A percentile compares a stretch with the other conserved stretches of the same genome.
Conservation (phyloP, 2,329 filamentous ascomycete species). For the Gnomoniopsis smithogilvyi region DNA sequence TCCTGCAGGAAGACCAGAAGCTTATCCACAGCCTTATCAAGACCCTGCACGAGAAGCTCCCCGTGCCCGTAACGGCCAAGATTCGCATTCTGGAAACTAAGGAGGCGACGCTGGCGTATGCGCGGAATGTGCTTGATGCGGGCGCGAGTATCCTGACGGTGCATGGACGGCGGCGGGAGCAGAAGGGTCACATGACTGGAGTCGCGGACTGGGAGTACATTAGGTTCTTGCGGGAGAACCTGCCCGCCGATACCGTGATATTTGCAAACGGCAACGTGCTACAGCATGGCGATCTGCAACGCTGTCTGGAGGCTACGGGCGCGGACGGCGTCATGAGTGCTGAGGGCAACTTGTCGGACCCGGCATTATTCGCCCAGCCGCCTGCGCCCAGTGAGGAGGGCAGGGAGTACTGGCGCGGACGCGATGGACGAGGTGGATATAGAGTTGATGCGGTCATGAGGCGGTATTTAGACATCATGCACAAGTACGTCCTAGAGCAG, state of each 20-base stretch:
- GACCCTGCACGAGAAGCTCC: slow-evolving; percentile 72
- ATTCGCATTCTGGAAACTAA: slow-evolving; percentile 85
- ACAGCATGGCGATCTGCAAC: slow-evolving; percentile 71
- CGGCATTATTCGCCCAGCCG: slow-evolving; percentile 73
- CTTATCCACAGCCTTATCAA: slow-evolving; percentile 80
- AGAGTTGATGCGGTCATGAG: slow-evolving; percentile 84
- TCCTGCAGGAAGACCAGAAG: slow-evolving; percentile 88
- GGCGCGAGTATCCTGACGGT: slow-evolving; percentile 93
- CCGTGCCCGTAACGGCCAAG: slow-evolving; percentile 89
- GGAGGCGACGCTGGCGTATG: slow-evolving; percentile 86
- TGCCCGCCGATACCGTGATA: slow-evolving; percentile 84
- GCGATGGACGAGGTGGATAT: slow-evolving; percentile 77
- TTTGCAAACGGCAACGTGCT: slow-evolving; percentile 97
- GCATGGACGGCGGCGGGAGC: slow-evolving; percentile 82
- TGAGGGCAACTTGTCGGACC: slow-evolving; percentile 91
- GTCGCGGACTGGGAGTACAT: slow-evolving; percentile 90
- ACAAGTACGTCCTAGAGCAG: slow-evolving; percentile 68
- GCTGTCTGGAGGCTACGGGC: slow-evolving; percentile 77
- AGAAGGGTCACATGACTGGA: slow-evolving; percentile 94
- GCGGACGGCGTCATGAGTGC: slow-evolving; percentile 95
- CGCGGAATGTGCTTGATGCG: slow-evolving; percentile 78
- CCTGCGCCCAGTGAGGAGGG: slow-evolving; percentile 64
- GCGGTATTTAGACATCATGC: slow-evolving; percentile 86
- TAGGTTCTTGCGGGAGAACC: slow-evolving; percentile 73
- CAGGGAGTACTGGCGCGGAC: slow-evolving; percentile 82